Evolutionary conservation across 2,329 filamentous ascomycete species (phyloP).

Genomic region (Pestalotiopsis sp.): DNA sequence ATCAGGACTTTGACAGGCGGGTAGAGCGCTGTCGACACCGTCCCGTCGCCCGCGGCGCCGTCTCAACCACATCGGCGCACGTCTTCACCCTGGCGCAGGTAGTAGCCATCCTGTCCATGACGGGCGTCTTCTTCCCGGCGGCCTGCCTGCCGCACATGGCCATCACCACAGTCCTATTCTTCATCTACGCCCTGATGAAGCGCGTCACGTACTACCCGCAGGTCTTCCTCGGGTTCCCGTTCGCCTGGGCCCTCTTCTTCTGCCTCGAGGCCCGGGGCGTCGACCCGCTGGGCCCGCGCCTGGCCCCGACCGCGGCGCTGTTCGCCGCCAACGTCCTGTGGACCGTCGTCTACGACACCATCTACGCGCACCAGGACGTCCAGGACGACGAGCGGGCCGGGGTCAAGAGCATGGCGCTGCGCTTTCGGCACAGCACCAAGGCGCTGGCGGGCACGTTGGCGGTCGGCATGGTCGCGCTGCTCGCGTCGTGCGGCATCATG

Average conservation of each 20-base stretch:
- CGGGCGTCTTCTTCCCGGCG: slow-evolving; percentile 39
- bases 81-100: slow-evolving; percentile 32
- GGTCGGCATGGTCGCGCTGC: slow-evolving; percentile 1
- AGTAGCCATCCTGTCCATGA: slow-evolving; percentile 39
- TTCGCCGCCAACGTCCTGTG: slow-evolving; percentile 30
- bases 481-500: background rate
- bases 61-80: slow-evolving; percentile 30
- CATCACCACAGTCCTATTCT: slow-evolving; percentile 28
- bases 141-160: slow-evolving; percentile 25
- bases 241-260: slow-evolving; percentile 35
- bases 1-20: slow-evolving; percentile 34
- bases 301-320: slow-evolving; percentile 27
- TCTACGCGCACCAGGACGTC: slow-evolving; percentile 39
- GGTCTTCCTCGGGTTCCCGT: slow-evolving; percentile 36
- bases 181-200: slow-evolving; percentile 38
- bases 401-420: slow-evolving; percentile 45
- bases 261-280: slow-evolving; percentile 31
- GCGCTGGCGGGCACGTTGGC: slow-evolving; percentile 7
- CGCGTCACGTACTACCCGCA: slow-evolving; percentile 37
- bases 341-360: slow-evolving; percentile 38
- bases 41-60: slow-evolving; percentile 37
- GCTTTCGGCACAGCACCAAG: slow-evolving; percentile 21
- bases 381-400: slow-evolving; percentile 35
- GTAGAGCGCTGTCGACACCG: slow-evolving; percentile 33
- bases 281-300: slow-evolving; percentile 22